These are phyloP conservation scores for Linum trigynum DNA, from an alignment of 345 rosid species.

Conservation along the genomic window DNA sequence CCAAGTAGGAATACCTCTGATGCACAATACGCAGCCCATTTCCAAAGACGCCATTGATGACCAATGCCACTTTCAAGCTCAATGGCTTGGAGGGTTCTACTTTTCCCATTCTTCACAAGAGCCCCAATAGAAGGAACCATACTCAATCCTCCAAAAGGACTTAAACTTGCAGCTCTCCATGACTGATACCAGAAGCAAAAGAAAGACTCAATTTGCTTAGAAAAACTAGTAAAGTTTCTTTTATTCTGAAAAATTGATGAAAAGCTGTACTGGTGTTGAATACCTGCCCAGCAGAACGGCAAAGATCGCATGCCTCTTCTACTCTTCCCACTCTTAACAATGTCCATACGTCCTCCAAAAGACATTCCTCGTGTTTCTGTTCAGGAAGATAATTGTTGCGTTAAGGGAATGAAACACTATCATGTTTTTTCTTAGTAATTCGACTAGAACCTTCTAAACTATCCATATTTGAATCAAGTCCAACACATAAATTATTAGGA, in stretches of 20 bases:
- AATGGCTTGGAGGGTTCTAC: slow-evolving; percentile 72
- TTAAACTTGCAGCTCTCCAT: slow-evolving; percentile 91
- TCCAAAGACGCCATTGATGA: slow-evolving; percentile 82
- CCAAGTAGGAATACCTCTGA: slow-evolving; percentile 56
- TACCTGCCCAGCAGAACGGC: slow-evolving; percentile 98
- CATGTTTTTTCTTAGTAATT: no score
- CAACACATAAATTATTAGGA: no score
- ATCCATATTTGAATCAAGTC: background rate
- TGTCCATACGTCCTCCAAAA: slow-evolving; percentile 92
- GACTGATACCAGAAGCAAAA: slow-evolving; percentile 39
- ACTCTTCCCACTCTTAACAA: slow-evolving; percentile 89
- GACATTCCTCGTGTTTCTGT: slow-evolving; percentile 95
- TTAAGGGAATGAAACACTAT: background rate
- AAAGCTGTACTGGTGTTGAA: slow-evolving; percentile 8
- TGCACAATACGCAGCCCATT: slow-evolving; percentile 92
- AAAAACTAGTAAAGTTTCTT: background rate
- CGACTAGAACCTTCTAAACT: background rate
- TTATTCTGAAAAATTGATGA: background rate
- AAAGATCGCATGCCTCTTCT: slow-evolving; percentile 85
- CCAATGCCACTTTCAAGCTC: slow-evolving; percentile 92
- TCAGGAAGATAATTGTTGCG: background rate
- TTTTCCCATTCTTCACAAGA: slow-evolving; percentile 66
- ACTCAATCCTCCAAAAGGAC: slow-evolving; percentile 79
- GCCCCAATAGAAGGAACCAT: slow-evolving; percentile 81
- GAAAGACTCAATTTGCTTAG: background rate